Evolutionary conservation across 148 eudicot species (phyloP), one percentile per base, ranked within the genome.

Genomic region (Dianthus caryophyllus): DNA sequence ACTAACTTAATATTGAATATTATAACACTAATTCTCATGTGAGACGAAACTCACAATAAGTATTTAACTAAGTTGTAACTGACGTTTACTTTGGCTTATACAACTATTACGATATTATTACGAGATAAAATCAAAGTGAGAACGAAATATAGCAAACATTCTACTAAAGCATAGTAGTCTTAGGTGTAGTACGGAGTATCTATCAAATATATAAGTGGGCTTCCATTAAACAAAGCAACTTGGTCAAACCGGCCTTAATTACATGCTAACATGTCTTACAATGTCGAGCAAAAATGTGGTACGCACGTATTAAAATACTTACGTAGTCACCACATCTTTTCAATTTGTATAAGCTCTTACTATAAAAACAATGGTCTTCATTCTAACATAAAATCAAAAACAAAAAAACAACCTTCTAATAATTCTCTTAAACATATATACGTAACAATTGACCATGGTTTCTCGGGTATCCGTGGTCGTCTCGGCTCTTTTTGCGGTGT

Each of bases 401-500:
- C 38, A 52, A 52, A 21, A n/a, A 52, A 49, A 9, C 14, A 33
- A 33, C 38, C 38, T 7, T 33, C 7, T 33, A 33, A 33, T 33
- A 2, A 2, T 33, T 33, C 22, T 47, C n/a, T 26, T 11, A 4
- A 8, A 24, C 62, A 25, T 14, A 43, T 6, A 47, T 13, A 47
- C 16, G 1, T 13, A 47, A 1, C 16, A 18, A 64, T 17, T 1
- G 50, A 41, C 16, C 21, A 76, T 77, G 76, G 75, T 46, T 56
- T 68, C 55, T 17, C 44, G 11, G 38, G 38, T 33, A 15, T 17
- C 67, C 30, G 47, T 61, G 46, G 9, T 21, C 6, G 66, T 62
- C 61, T 27, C 49, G 27, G 47, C 57, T 43, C 36, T 75, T 66
- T 43, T 74, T 39, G 33, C 66, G 16, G 52, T 71, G 5, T 15